Evolutionary conservation across 1,139 yeast genomes (phyloP).

Genomic region (Suhomyces bolitotheri): DNA sequence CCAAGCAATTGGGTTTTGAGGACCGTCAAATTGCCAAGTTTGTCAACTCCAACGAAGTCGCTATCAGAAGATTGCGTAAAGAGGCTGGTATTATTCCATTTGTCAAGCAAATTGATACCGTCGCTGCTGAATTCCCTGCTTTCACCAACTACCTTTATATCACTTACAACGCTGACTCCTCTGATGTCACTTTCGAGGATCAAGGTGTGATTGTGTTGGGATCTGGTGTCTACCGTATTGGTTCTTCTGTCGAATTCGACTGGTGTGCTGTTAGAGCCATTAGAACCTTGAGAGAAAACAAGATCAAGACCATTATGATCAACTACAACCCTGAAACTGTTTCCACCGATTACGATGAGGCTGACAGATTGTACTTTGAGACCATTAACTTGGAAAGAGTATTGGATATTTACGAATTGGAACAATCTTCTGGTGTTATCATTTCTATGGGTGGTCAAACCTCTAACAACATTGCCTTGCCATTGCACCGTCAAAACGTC

Average conservation of each 20-base stretch:
- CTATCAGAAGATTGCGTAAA: constrained; percentile 86
- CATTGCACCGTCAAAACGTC: constrained; percentile 91
- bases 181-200: constrained; percentile 81
- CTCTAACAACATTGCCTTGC: constrained; percentile 92
- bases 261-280: constrained; percentile 97
- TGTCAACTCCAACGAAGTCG: constrained; percentile 87
- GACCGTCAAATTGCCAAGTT: constrained; percentile 95
- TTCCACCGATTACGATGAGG: constrained; percentile 97
- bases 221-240: constrained; percentile 93
- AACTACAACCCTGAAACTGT: constrained; percentile 99
- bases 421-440: constrained; percentile 87
- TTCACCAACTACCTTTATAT: constrained; percentile 91
- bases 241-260: constrained; percentile 92
- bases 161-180: constrained; percentile 91
- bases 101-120: constrained; percentile 97
- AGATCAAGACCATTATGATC: constrained; percentile 91
- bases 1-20: constrained; percentile 96
- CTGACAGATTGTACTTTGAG: constrained; percentile 95
- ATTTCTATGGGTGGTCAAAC: constrained; percentile 99
- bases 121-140: constrained; percentile 99
- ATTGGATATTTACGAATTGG: constrained; percentile 91
- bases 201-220: constrained; percentile 90
- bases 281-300: constrained; percentile 86
- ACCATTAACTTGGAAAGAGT: constrained; percentile 94
- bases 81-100: constrained; percentile 88